These are phyloP conservation scores for Candida neerlandica DNA, from an alignment of 1,139 yeast species.

Conservation along the genomic window DNA sequence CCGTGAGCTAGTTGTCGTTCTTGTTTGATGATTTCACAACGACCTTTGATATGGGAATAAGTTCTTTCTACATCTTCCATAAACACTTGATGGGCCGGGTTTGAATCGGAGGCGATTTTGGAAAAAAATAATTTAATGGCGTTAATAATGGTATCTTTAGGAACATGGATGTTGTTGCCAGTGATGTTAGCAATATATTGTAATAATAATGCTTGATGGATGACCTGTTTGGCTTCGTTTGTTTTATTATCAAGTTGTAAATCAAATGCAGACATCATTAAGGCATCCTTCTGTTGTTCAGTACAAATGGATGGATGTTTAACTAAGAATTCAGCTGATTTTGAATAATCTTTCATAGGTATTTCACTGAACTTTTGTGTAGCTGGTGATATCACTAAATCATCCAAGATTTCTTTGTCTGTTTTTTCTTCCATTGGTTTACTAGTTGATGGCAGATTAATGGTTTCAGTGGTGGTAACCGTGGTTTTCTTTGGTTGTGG, in stretches of 20 bases:
- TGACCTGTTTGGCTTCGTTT: conserved; percentile 56
- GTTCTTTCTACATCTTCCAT: conserved; percentile 73
- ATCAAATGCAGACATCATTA: conserved; percentile 92
- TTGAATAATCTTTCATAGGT: conserved; percentile 46
- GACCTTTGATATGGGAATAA: conserved; percentile 65
- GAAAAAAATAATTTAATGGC: conserved; percentile 73
- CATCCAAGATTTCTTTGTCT: conserved; percentile 34
- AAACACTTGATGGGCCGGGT: conserved; percentile 70
- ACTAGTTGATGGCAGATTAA: conserved; percentile 24
- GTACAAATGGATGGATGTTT: conserved; percentile 70
- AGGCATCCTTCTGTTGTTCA: conserved; percentile 87
- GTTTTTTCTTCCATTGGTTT: conserved; percentile 18
- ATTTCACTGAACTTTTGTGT: conserved; percentile 69
- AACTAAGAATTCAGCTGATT: conserved; percentile 55
- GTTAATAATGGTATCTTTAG: conserved; percentile 38
- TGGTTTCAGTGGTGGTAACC: conserved; percentile 32
- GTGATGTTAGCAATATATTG: conserved; percentile 76
- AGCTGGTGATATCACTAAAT: conserved; percentile 49
- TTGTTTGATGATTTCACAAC: conserved; percentile 68
- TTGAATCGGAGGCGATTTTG: conserved; percentile 54
- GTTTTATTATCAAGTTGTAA: conserved; percentile 66
- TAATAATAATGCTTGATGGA: conserved; percentile 78
- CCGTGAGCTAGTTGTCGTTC: conserved; percentile 42
- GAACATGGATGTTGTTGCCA: conserved; percentile 27
- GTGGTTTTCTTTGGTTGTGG: conserved; percentile 13